These are phyloP conservation scores for Lactifluus hygrophoroides DNA, from an alignment of 768 basidiomycete species.

Conservation along the genomic window DNA sequence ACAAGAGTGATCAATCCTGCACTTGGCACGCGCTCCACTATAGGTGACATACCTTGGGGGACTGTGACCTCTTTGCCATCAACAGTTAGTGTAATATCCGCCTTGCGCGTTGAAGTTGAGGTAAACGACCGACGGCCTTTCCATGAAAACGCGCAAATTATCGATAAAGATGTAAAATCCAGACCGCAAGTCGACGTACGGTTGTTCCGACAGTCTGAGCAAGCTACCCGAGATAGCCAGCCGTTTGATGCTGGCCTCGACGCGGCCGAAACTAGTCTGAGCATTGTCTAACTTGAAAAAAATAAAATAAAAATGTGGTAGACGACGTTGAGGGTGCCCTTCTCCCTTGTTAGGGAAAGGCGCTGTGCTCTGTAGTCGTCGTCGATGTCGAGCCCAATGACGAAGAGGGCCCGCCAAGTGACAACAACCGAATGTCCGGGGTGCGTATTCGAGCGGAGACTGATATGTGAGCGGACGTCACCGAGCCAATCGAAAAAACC, in stretches of 20 bases:
- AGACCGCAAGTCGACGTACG: not conserved
- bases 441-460: slow-evolving; percentile 15
- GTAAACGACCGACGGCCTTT: slow-evolving; percentile 50
- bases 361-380: slow-evolving; percentile 5
- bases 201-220: slow-evolving; percentile 15
- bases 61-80: slow-evolving; percentile 98
- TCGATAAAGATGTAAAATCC: not conserved
- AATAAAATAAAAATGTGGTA: not conserved
- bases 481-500: slow-evolving; percentile 9
- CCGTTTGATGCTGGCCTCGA: slow-evolving; percentile 48
- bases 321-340: not conserved
- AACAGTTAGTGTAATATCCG: slow-evolving; percentile 86
- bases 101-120: slow-evolving; percentile 55
- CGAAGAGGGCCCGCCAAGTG: slow-evolving; percentile 9
- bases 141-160: not conserved
- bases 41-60: slow-evolving; percentile 65
- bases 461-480: not conserved
- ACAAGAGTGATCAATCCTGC: not conserved
- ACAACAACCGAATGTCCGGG: slow-evolving; percentile 12
- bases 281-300: slow-evolving; percentile 34
- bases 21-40: not conserved
- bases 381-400: slow-evolving; percentile 19
- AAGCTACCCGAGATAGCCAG: slow-evolving; percentile 55
- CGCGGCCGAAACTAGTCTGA: slow-evolving; percentile 61
- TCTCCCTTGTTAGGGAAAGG: slow-evolving; percentile 5